Conservation (phyloP, 2,329 filamentous ascomycete species). For the Orbilia blumenaviensis region DNA sequence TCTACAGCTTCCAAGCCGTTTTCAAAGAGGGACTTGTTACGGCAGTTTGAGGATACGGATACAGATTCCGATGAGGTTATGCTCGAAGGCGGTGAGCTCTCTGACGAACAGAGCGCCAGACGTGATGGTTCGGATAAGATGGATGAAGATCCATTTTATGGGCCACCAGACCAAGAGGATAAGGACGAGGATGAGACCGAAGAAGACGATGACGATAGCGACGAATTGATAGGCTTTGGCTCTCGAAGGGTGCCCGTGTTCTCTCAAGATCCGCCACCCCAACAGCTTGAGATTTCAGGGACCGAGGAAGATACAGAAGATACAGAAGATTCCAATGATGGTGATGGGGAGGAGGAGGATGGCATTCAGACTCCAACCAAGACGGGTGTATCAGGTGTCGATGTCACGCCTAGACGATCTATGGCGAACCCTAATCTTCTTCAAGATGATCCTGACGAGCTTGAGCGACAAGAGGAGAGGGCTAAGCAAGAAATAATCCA, state of each 20-base stretch:
- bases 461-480: conserved; percentile 34
- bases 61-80: not conserved
- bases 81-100: not conserved
- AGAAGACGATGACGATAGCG: not conserved
- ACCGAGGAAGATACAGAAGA: conserved; percentile 1
- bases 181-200: not conserved
- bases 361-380: conserved; percentile 4
- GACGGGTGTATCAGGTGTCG: not conserved
- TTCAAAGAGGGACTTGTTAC: conserved; percentile 17
- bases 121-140: not conserved
- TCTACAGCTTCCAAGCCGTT: not conserved
- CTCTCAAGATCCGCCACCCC: not conserved
- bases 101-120: not conserved
- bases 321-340: not conserved
- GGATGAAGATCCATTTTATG: not conserved
- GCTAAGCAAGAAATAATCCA: conserved; percentile 19
- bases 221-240: not conserved
- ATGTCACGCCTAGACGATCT: conserved; percentile 36
- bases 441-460: conserved; percentile 21
- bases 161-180: not conserved
- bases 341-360: not conserved
- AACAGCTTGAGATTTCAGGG: not conserved
- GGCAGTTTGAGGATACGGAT: conserved; percentile 10
- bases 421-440: conserved; percentile 30
- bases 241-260: not conserved